Conservation (phyloP, 2,329 filamentous ascomycete species). For the Dothideomycetidae sp. region DNA sequence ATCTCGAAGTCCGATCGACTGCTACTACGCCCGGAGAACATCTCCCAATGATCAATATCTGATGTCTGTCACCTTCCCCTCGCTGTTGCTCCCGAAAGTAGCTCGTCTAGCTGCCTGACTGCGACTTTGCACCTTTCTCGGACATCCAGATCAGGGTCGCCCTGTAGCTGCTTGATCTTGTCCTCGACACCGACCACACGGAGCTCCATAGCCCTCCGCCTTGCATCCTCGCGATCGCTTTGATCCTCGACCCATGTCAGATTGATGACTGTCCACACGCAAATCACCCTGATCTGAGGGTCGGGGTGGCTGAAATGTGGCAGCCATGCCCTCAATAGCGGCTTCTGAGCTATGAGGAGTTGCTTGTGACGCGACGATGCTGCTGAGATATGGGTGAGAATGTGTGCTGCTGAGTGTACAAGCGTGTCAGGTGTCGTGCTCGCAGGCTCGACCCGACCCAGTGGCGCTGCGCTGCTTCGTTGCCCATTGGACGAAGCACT, state of each 20-base stretch:
- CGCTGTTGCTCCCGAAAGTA: constrained; percentile 9
- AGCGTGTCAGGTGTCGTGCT: constrained; percentile 19
- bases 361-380: constrained; percentile 65
- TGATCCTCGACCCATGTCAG: constrained; percentile 70
- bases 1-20: too few species aligned
- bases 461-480: constrained; percentile 15
- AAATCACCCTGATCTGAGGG: constrained; percentile 58
- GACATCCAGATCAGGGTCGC: constrained; percentile 66
- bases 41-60: too few species aligned
- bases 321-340: constrained; percentile 58
- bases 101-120: constrained; percentile 49
- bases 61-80: not conserved
- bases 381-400: constrained; percentile 79
- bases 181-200: constrained; percentile 42
- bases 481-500: constrained; percentile 36
- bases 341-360: constrained; percentile 59
- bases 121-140: constrained; percentile 72
- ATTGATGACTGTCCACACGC: constrained; percentile 77
- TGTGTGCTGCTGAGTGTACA: constrained; percentile 61
- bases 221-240: constrained; percentile 49
- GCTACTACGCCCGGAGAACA: too few species aligned
- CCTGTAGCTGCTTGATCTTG: constrained; percentile 18
- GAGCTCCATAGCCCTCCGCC: constrained; percentile 53
- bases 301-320: constrained; percentile 60
- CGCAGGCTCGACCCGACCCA: constrained; percentile 14